Percentiles rank a stretch among this genome's conserved stretches.
Conservation (phyloP, 805 yeast species). For the Saturnispora serradocipensis region DNA sequence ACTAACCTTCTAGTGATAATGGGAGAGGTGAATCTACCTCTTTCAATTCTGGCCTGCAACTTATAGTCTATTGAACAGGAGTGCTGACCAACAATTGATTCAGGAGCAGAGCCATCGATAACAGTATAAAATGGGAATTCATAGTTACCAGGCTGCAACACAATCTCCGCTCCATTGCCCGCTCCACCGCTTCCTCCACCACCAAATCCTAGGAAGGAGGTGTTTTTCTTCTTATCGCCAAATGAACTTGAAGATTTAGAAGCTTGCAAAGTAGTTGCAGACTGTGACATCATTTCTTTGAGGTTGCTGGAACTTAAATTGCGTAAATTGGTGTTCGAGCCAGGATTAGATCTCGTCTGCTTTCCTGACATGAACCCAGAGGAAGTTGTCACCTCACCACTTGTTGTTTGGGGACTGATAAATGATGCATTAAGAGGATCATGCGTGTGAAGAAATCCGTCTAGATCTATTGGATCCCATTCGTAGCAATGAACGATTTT, state of each 20-base stretch:
- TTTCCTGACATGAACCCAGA: conserved; percentile 26
- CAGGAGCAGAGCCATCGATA: conserved; percentile 77
- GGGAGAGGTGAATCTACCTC: conserved; percentile 66
- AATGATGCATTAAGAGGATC: conserved; percentile 17
- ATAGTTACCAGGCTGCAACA: conserved; percentile 66
- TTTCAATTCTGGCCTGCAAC: conserved; percentile 70
- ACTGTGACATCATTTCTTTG: conserved; percentile 9
- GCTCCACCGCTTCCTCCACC: background rate
- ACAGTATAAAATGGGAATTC: conserved; percentile 84
- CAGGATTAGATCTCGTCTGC: conserved; percentile 28
- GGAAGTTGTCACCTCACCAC: background rate
- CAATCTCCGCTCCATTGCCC: conserved; percentile 15
- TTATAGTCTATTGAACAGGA: conserved; percentile 67
- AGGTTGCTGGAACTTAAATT: conserved; percentile 35
- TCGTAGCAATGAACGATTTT: conserved; percentile 62
- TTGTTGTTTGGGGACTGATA: conserved; percentile 2
- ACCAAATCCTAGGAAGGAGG: conserved; percentile 2
- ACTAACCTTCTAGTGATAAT: conserved; percentile 60
- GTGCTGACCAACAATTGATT: conserved; percentile 83
- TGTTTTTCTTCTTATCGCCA: background rate
- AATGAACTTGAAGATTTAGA: conserved; percentile 22
- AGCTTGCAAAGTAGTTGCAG: conserved; percentile 10
- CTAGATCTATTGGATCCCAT: conserved; percentile 65
- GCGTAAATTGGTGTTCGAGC: conserved; percentile 36
- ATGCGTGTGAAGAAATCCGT: conserved; percentile 24